Percentiles rank a stretch among this genome's conserved stretches.
Conservation (phyloP, 176 grass and related monocot genomes). For the Puccinellia tenuiflora region DNA sequence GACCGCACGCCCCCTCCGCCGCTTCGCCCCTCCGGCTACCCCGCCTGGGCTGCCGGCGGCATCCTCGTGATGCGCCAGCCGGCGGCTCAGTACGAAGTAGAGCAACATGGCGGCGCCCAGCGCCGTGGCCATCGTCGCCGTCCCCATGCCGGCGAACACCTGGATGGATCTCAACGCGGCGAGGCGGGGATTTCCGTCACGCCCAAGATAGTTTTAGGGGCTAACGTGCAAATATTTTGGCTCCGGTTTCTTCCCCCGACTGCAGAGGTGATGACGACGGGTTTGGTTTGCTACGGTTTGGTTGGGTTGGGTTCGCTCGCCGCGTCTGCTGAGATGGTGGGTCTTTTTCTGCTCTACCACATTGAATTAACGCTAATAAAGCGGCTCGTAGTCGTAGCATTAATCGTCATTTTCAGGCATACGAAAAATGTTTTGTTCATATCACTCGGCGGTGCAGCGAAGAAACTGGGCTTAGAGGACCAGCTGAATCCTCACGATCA, state of each 20-base stretch:
- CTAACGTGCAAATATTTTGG: not conserved
- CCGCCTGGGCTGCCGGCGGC: conserved; percentile 11
- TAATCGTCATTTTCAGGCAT: too few relatives aligned
- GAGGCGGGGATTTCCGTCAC: not conserved
- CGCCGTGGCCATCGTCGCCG: conserved; percentile 88
- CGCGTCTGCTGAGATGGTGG: not conserved
- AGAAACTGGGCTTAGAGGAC: too few relatives aligned
- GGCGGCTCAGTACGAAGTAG: conserved; percentile 72
- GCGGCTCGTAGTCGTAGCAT: not conserved
- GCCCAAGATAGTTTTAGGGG: not conserved
- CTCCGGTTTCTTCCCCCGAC: conserved; percentile 3
- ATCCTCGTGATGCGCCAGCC: conserved; percentile 41
- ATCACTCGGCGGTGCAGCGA: too few relatives aligned
- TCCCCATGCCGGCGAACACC: conserved; percentile 49
- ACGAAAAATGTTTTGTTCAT: too few relatives aligned
- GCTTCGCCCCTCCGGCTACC: conserved; percentile 22
- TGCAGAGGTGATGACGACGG: not conserved
- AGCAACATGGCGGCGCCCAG: conserved; percentile 78
- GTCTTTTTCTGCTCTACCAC: not conserved
- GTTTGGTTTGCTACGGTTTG: conserved; percentile 10
- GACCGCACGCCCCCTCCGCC: conserved; percentile 42
- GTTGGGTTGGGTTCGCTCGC: not conserved
- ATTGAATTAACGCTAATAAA: conserved; percentile 7
- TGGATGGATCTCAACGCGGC: conserved; percentile 4
- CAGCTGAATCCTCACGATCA: too few relatives aligned